Conservation (phyloP, 345 rosid species). For the sweet orange (Citrus sinensis) region DNA sequence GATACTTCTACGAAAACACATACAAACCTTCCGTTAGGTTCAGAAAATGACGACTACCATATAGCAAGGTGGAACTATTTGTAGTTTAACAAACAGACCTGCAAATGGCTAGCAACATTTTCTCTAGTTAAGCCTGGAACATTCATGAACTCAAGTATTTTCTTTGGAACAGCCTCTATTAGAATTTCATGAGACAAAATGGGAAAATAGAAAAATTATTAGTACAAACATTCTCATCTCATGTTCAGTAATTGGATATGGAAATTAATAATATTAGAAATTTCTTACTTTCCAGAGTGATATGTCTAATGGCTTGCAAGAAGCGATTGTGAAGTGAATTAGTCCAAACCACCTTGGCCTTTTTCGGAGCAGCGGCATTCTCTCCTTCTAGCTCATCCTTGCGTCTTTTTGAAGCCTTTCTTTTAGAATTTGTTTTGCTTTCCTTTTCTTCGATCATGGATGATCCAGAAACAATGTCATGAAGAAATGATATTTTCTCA, state of each 20-base stretch:
- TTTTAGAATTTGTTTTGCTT: background rate
- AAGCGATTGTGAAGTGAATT: conserved; percentile 55
- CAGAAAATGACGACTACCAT: too few relatives aligned
- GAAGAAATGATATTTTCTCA: background rate
- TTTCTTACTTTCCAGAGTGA: conserved; percentile 67
- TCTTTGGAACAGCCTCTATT: conserved; percentile 80
- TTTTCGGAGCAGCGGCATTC: conserved; percentile 27
- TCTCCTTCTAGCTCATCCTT: conserved; percentile 14
- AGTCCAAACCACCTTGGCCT: conserved; percentile 62
- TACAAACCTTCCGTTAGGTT: background rate
- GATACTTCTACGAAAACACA: conserved; percentile 53
- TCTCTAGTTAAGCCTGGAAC: conserved; percentile 73
- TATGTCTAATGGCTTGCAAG: conserved; percentile 50
- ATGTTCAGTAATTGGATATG: too few relatives aligned
- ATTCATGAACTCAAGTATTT: conserved; percentile 63
- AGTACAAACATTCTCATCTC: background rate
- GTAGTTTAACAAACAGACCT: conserved; percentile 38
- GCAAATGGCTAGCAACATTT: conserved; percentile 75
- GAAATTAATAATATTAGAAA: too few relatives aligned
- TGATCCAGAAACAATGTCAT: conserved; percentile 10
- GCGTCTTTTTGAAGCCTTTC: conserved; percentile 7
- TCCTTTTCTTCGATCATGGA: conserved; percentile 6
- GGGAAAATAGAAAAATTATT: background rate
- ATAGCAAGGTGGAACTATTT: background rate
- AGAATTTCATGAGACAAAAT: background rate